Evolutionary conservation across 2,329 filamentous ascomycete species (phyloP), one percentile per base, ranked within the genome.

Genomic region (Verticillium nonalfalfae): DNA sequence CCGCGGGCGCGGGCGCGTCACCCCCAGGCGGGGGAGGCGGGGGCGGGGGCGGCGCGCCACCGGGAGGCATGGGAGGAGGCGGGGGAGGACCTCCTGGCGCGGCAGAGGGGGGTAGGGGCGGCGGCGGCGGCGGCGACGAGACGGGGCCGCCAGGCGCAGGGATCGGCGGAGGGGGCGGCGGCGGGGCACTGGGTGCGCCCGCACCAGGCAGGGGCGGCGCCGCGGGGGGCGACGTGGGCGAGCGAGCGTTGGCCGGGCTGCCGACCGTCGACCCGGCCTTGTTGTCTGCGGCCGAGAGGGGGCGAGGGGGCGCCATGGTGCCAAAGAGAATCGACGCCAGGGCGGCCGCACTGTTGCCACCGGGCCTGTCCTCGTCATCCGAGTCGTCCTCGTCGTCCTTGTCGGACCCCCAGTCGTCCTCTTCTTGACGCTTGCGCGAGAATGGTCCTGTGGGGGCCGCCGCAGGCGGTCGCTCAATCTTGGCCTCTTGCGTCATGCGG

Each of bases 251-350:
- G 7, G 72, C 69, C 45, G 79, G 74, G 61, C 76, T 77, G 11
- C 70, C 65, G 1, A 73, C 69, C 10, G 73, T 74, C 6, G 75
- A 76, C 18, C 78, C 72, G 9, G 79, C 79, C 68, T 90, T 90
- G 66, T 90, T 87, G 60, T 90, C 92, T 73, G 91, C 87, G 7
- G 92, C 90, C 21, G 91, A 96, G 55, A 97, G 77, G 35, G 94
- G 93, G 59, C 94, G 87, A 14, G 95, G 94, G 45, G 95, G 94
- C 10, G 86, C 94, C 93, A 99, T 98, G 59, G 93, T 97, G 62
- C 95, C 94, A 73, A 99, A 99, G 21, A 99, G 83, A 63, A 97
- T 95, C 7, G 91, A 96, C 15, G 95, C 95, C 40, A 99, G 85
- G 68, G 97, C 91, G 63, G 96, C 95, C 57, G 95, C 95, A 67